Percentiles rank a stretch among this genome's conserved stretches.
These are phyloP conservation scores for Phaeosphaeriaceae sp. DNA, from an alignment of 2,329 filamentous ascomycete species.

Conservation along the genomic window DNA sequence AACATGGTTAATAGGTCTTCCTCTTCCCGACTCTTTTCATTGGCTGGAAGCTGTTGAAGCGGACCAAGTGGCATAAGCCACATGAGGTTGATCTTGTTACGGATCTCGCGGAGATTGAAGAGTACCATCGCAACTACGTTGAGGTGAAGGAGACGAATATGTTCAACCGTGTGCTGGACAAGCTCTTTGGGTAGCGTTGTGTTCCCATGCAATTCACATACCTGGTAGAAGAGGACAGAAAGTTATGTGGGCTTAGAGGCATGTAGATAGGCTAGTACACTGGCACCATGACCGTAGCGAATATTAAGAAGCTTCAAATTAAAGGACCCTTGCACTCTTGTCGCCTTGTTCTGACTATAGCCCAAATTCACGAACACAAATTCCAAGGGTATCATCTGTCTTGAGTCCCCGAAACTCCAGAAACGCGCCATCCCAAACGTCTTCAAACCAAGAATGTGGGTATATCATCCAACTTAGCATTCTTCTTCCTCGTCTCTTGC, in stretches of 20 bases:
- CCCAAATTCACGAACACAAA: background rate
- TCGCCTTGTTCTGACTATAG: background rate
- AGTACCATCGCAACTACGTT: constrained; percentile 69
- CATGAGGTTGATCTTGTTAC: constrained; percentile 68
- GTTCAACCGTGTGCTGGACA: constrained; percentile 53
- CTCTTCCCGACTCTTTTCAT: constrained; percentile 73
- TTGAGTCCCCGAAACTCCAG: background rate
- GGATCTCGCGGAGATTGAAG: constrained; percentile 71
- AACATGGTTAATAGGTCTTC: constrained; percentile 55
- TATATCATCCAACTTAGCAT: constrained; percentile 47
- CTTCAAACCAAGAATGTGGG: constrained; percentile 54
- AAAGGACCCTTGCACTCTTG: background rate
- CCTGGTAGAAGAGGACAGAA: background rate
- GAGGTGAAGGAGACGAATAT: constrained; percentile 57
- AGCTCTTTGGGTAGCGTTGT: constrained; percentile 50
- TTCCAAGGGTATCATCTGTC: constrained; percentile 6
- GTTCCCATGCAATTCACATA: background rate
- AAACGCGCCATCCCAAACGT: background rate
- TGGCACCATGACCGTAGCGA: background rate
- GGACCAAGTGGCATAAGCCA: constrained; percentile 64
- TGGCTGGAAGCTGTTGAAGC: constrained; percentile 74
- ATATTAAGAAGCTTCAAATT: background rate
- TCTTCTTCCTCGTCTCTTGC: constrained; percentile 31
- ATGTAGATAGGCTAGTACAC: background rate
- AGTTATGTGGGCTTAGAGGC: background rate